Percentiles rank a stretch among this genome's conserved stretches.
Conservation (phyloP, 805 yeast species). For the Kazachstania taianensis region DNA sequence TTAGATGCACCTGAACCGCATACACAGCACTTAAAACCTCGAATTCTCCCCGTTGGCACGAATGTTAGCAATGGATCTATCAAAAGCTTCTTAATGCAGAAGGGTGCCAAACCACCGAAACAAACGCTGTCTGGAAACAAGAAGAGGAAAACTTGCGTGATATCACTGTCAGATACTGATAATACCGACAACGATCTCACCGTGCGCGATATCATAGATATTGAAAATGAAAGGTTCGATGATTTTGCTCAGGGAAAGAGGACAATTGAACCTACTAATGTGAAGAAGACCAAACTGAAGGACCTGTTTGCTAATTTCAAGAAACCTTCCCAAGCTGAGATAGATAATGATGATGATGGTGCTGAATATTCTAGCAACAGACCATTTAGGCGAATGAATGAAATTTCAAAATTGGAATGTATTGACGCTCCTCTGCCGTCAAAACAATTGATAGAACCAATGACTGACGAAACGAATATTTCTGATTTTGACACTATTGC, state of each 20-base stretch:
- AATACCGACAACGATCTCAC: slow-evolving; percentile 2
- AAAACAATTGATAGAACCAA: slow-evolving; percentile 10
- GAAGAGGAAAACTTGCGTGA: slow-evolving; percentile 1
- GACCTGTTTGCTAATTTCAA: slow-evolving; percentile 15
- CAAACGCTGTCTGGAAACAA: background rate
- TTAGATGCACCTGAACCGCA: background rate
- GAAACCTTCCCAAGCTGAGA: background rate
- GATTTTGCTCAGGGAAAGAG: slow-evolving; percentile 6
- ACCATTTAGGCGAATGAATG: slow-evolving; percentile 10
- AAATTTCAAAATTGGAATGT: slow-evolving; percentile 11
- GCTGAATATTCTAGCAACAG: background rate
- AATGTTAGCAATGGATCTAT: slow-evolving; percentile 10
- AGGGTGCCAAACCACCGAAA: slow-evolving; percentile 4
- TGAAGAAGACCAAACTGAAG: slow-evolving; percentile 19
- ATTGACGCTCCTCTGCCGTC: slow-evolving; percentile 17
- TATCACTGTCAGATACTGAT: slow-evolving; percentile 13
- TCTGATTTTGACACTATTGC: background rate
- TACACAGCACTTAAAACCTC: background rate
- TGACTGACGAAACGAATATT: slow-evolving; percentile 2
- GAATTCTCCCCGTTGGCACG: slow-evolving; percentile 7
- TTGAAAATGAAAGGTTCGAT: slow-evolving; percentile 3
- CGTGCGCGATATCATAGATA: background rate
- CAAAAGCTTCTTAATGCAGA: slow-evolving; percentile 14
- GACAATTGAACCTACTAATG: slow-evolving; percentile 9
- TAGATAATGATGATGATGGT: background rate